Base-by-base conservation (phyloP, 1,284 basidiomycete species). In the Sanghuangporus weigelae region DNA sequence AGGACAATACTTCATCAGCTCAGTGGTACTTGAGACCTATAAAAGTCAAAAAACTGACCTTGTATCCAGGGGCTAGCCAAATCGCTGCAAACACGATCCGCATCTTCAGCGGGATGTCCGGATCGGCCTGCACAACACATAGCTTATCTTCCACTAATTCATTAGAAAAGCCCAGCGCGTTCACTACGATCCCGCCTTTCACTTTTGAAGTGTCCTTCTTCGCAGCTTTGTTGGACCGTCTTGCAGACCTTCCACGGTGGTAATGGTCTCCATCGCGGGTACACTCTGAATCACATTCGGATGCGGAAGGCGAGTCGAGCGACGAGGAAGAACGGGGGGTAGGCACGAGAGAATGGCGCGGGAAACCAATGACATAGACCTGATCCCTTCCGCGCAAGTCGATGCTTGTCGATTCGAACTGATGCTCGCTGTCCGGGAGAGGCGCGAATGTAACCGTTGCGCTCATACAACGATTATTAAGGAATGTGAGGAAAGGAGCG, bases 31-130 rank as follows among this genome's bases (percentile, higher is more conserved):
- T 7, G 3, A 26, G 19, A 44, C 7, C 12, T 10, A 39, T 19
- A 11, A 44, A 26, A 16, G 38, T 42, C 12, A n/a, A 7, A n/a
- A 46, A 11, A 38, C 57, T 19, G 16, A 59, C 57, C 35, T 59
- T 59, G 48, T 59, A 59, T 4, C 57, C 57, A 1, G 57, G 57
- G 16, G 57, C 57, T 36, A 59, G 57, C 57, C 57, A 59, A 12
- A 59, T 35, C 38, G 48, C 57, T 10, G 57, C 57, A 31, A 21
- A 59, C 44, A 39, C 38, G n/a, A 31, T n/a, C 23, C 23, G 14
- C 44, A 59, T 48, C 57, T 48, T 36, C 6, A 19, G 23, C 44
- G 57, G 35, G 19, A 16, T 44, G 14, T 21, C 19, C 35, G 44
- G 21, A 7, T 59, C 57, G 8, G 42, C 35, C 3, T 44, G 57